phyloP scores from a whole-genome alignment of 805 yeast genomes.

The Lachancea cidri region DNA sequence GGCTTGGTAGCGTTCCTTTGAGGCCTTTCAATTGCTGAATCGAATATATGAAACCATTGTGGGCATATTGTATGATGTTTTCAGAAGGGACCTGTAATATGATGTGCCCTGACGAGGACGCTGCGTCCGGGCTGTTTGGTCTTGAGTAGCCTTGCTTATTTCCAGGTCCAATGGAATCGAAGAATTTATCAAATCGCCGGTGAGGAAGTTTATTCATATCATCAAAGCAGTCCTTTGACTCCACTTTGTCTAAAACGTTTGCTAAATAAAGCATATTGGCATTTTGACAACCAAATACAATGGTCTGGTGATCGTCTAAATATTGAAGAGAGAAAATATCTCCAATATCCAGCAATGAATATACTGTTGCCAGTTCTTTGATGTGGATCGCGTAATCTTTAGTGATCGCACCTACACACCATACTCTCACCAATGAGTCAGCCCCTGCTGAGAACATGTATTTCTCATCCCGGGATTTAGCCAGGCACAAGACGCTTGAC shows the following conservation, averaged over 20 bases:
- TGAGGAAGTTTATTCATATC: constrained; percentile 47
- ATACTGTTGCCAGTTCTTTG: constrained; percentile 61
- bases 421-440: constrained; percentile 82
- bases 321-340: constrained; percentile 84
- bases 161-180: constrained; percentile 82
- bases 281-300: constrained; percentile 88
- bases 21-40: constrained; percentile 31
- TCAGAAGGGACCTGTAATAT: constrained; percentile 63
- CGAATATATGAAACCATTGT: constrained; percentile 82
- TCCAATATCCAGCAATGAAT: constrained; percentile 84
- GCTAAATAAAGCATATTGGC: constrained; percentile 79
- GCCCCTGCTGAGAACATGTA: constrained; percentile 80
- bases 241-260: constrained; percentile 22
- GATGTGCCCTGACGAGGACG: constrained; percentile 14
- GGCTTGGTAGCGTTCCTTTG: constrained; percentile 3
- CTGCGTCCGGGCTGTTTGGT: background rate
- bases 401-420: constrained; percentile 49
- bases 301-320: constrained; percentile 50
- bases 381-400: constrained; percentile 18
- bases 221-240: constrained; percentile 9
- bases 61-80: constrained; percentile 76
- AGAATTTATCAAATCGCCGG: constrained; percentile 72
- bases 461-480: constrained; percentile 47
- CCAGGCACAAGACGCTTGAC: constrained; percentile 58
- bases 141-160: background rate